Conservation (phyloP, 2,329 filamentous ascomycete genomes). For the Penicillium sp. region DNA sequence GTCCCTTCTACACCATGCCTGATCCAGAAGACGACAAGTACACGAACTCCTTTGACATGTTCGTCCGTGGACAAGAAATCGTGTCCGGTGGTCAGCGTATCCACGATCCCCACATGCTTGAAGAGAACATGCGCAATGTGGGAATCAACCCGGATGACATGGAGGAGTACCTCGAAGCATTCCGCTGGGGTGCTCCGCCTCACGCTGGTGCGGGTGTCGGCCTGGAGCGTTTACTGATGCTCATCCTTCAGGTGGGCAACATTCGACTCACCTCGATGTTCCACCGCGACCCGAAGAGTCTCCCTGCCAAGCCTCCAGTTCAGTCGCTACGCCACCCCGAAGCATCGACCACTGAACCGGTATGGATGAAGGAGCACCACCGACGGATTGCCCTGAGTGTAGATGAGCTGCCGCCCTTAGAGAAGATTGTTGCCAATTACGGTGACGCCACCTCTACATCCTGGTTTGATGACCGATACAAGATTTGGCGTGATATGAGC, state of each 20-base stretch:
- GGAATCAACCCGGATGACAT: constrained; percentile 79
- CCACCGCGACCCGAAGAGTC: constrained; percentile 82
- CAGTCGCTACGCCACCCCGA: constrained; percentile 79
- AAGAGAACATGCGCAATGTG: constrained; percentile 71
- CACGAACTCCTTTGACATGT: constrained; percentile 95
- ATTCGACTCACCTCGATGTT: constrained; percentile 86
- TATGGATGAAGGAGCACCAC: constrained; percentile 53
- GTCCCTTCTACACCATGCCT: constrained; percentile 90
- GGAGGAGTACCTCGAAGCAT: constrained; percentile 86
- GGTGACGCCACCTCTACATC: constrained; percentile 92
- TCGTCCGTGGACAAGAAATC: constrained; percentile 89
- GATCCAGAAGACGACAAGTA: constrained; percentile 69
- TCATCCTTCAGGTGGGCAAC: constrained; percentile 82
- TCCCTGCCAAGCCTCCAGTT: constrained; percentile 66
- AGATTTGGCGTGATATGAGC: constrained; percentile 77
- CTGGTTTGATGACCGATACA: constrained; percentile 86
- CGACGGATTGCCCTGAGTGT: constrained; percentile 45
- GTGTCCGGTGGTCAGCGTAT: constrained; percentile 92
- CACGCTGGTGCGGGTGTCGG: constrained; percentile 90
- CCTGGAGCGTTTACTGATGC: constrained; percentile 82
- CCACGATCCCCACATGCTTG: constrained; percentile 73
- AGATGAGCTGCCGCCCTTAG: constrained; percentile 68
- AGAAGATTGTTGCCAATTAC: constrained; percentile 91
- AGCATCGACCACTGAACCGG: constrained; percentile 74
- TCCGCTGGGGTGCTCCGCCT: constrained; percentile 83